Conservation (phyloP, 306 rosid species). For the Glycine latifolia region DNA sequence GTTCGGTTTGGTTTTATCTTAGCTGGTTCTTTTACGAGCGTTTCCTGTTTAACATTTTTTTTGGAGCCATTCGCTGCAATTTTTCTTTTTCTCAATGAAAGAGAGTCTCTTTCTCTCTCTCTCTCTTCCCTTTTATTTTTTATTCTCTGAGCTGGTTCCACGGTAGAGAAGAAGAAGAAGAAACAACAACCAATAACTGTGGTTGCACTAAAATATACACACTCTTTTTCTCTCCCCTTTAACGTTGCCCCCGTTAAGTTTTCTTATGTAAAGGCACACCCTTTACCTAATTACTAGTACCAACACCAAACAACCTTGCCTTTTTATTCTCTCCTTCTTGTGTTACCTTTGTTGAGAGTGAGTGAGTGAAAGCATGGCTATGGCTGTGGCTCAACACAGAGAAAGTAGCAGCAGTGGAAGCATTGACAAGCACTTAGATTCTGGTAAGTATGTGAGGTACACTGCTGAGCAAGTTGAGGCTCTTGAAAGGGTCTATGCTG, state of each 20-base stretch:
- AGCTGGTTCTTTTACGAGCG: background rate
- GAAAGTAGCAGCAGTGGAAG: conserved; percentile 89
- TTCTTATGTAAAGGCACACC: conserved; percentile 39
- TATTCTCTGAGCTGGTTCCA: conserved; percentile 19
- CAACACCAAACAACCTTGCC: background rate
- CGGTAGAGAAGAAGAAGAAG: background rate
- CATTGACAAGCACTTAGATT: conserved; percentile 78
- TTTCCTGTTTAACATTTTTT: conserved; percentile 14
- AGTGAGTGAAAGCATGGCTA: conserved; percentile 65
- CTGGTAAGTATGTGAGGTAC: conserved; percentile 93
- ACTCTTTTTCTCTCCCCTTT: conserved; percentile 23
- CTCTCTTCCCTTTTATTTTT: conserved; percentile 1
- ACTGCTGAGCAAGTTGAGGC: conserved; percentile 97
- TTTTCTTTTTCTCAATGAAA: background rate
- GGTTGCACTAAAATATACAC: conserved; percentile 30
- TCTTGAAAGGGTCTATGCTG: conserved; percentile 87
- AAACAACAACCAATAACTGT: conserved; percentile 33
- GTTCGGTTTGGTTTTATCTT: background rate
- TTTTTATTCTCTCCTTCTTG: conserved; percentile 17
- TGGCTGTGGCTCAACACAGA: conserved; percentile 85
- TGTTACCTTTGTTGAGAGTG: background rate
- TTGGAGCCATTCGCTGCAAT: conserved; percentile 39
- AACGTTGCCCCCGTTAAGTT: conserved; percentile 11
- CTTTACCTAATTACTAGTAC: conserved; percentile 43
- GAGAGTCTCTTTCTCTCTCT: background rate